Evolutionary conservation across 768 basidiomycete genomes (phyloP).

Genomic region (Leccinum variicolor): DNA sequence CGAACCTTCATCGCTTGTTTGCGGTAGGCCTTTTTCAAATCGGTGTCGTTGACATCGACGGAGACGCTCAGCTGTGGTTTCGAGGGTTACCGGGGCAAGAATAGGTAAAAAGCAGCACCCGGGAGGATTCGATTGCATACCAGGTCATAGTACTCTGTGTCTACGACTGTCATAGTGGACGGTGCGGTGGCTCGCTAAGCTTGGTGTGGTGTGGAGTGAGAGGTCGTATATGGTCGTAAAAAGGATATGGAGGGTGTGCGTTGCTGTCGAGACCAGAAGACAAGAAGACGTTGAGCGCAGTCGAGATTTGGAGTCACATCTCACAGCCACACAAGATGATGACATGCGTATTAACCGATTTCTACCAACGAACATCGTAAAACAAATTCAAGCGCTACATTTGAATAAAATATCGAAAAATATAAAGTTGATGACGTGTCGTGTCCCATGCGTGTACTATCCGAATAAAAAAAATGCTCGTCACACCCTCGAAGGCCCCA

Average conservation of each 20-base stretch:
- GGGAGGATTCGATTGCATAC: constrained; percentile 38
- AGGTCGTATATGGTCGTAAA: constrained; percentile 1
- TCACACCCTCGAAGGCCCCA: neutral
- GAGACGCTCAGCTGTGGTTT: constrained; percentile 59
- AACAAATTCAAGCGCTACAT: constrained; percentile 24
- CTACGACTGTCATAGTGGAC: constrained; percentile 75
- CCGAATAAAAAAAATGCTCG: constrained; percentile 21
- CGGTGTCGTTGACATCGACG: constrained; percentile 71
- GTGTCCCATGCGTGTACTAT: constrained; percentile 21
- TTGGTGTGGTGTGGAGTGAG: constrained; percentile 4
- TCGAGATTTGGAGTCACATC: neutral
- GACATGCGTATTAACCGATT: constrained; percentile 10
- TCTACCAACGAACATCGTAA: neutral
- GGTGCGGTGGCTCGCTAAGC: neutral
- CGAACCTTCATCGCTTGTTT: constrained; percentile 90
- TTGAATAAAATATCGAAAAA: constrained; percentile 28
- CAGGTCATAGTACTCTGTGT: constrained; percentile 87
- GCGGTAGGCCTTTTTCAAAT: constrained; percentile 92
- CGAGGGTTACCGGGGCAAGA: neutral
- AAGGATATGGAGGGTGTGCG: neutral
- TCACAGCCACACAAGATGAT: constrained; percentile 29
- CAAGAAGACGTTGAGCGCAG: neutral
- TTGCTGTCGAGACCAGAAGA: neutral
- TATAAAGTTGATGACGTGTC: constrained; percentile 16
- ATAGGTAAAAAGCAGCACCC: neutral